A percentile compares a stretch with the other conserved stretches of the same genome.
Conservation (phyloP, 305 asterid species). For the Fraxinus nigra region DNA sequence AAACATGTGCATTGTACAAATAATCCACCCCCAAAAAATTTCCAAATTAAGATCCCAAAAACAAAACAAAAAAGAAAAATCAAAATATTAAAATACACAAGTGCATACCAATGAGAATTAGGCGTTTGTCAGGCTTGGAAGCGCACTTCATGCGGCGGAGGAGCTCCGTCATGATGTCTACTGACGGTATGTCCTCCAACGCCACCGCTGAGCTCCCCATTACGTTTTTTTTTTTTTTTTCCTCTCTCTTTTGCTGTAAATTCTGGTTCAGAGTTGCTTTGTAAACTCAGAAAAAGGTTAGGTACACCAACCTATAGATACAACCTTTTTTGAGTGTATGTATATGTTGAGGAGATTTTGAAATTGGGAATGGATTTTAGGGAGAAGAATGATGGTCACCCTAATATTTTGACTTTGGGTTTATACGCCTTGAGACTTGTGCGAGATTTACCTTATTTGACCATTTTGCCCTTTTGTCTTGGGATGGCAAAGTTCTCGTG, state of each 20-base stretch:
- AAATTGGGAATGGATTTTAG: background rate
- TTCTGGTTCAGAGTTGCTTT: background rate
- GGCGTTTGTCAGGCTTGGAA: constrained; percentile 32
- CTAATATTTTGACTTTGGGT: background rate
- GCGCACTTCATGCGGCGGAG: constrained; percentile 27
- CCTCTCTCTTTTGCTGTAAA: background rate
- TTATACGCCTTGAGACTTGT: background rate
- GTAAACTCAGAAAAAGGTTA: background rate
- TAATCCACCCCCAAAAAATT: background rate
- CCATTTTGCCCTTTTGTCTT: background rate
- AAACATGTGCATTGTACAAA: background rate
- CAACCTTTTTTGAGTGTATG: background rate
- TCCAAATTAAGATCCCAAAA: background rate
- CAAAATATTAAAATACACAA: background rate
- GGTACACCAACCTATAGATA: background rate
- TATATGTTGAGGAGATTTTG: background rate
- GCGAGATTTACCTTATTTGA: background rate
- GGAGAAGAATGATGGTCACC: background rate
- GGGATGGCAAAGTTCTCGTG: background rate
- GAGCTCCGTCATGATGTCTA: constrained; percentile 23
- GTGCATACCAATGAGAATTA: constrained; percentile 24
- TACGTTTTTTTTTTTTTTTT: background rate
- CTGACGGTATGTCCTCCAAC: constrained; percentile 23
- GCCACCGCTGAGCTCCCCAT: constrained; percentile 10
- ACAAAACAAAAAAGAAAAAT: background rate